phyloP scores from a whole-genome alignment of 176 grass and related monocot genomes.

The Juncus inflexus region DNA sequence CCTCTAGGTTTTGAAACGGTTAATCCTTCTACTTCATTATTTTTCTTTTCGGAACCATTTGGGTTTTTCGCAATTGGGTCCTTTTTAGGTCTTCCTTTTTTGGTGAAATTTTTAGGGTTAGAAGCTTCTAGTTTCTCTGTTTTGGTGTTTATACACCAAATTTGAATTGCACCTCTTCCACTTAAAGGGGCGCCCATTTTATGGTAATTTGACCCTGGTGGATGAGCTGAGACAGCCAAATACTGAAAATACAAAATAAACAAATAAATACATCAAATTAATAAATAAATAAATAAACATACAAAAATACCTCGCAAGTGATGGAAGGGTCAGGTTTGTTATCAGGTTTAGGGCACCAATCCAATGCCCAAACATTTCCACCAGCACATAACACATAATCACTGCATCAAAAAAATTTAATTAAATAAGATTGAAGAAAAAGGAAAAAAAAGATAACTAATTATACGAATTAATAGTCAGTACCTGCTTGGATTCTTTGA shows the following conservation, averaged over 20 bases:
- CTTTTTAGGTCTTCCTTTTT: slow-evolving; percentile 22
- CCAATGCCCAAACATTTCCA: slow-evolving; percentile 84
- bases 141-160: slow-evolving; percentile 72
- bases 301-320: slow-evolving; percentile 64
- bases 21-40: slow-evolving; percentile 21
- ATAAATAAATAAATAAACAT: slow-evolving; percentile 27
- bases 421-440: slow-evolving; percentile 24
- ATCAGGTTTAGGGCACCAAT: slow-evolving; percentile 65
- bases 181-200: slow-evolving; percentile 73
- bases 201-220: slow-evolving; percentile 82
- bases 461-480: slow-evolving; percentile 6
- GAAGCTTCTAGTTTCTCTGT: slow-evolving; percentile 35
- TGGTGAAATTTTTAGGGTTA: slow-evolving; percentile 4
- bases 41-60: not conserved
- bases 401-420: slow-evolving; percentile 43
- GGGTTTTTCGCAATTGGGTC: not conserved
- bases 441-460: slow-evolving; percentile 22
- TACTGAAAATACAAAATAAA: slow-evolving; percentile 47
- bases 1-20: slow-evolving; percentile 33
- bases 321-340: slow-evolving; percentile 44
- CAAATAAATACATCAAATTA: slow-evolving; percentile 24
- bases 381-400: slow-evolving; percentile 82
- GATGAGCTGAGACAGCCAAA: slow-evolving; percentile 92
- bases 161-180: slow-evolving; percentile 85
- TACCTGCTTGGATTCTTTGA: slow-evolving; percentile 11